Conservation (phyloP, 441 rosid genomes). For the Capsella rubella region DNA sequence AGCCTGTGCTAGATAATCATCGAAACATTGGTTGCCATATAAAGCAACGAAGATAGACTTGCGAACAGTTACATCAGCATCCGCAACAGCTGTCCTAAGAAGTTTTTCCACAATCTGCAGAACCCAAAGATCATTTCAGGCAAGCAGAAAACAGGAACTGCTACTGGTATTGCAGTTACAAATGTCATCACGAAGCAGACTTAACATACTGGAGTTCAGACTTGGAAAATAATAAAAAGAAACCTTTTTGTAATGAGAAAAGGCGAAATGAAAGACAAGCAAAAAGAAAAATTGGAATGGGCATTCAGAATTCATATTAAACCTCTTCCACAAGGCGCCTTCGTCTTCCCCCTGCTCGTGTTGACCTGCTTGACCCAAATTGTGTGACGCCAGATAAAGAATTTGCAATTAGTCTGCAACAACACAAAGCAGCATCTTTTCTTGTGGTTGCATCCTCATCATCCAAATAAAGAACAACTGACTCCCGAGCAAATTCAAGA, state of each 20-base stretch:
- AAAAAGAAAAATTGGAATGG: constrained; percentile 4
- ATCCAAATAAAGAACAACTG: constrained; percentile 90
- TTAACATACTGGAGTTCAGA: constrained; percentile 25
- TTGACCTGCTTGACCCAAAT: constrained; percentile 81
- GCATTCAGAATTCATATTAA: constrained; percentile 34
- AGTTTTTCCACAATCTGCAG: constrained; percentile 99
- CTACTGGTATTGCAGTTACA: constrained; percentile 27
- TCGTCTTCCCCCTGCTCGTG: constrained; percentile 84
- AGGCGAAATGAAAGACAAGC: constrained; percentile 22
- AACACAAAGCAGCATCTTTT: constrained; percentile 98
- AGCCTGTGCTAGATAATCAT: constrained; percentile 98
- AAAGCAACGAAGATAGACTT: constrained; percentile 89
- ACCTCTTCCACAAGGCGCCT: constrained; percentile 97
- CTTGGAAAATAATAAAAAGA: constrained; percentile 8
- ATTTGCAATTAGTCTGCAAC: constrained; percentile 94
- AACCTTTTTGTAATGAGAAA: constrained; percentile 19
- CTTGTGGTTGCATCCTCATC: constrained; percentile 95
- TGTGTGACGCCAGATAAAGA: constrained; percentile 74
- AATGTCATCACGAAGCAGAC: constrained; percentile 38
- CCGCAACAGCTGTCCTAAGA: constrained; percentile 96
- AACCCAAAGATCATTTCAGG: constrained; percentile 46
- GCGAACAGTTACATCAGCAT: constrained; percentile 98
- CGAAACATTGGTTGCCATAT: constrained; percentile 85
- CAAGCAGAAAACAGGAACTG: constrained; percentile 38
- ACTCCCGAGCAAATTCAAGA: constrained; percentile 95